These are phyloP conservation scores for Ceraceosorus bombacis DNA, from an alignment of 1,284 basidiomycete species.

Conservation along the genomic window DNA sequence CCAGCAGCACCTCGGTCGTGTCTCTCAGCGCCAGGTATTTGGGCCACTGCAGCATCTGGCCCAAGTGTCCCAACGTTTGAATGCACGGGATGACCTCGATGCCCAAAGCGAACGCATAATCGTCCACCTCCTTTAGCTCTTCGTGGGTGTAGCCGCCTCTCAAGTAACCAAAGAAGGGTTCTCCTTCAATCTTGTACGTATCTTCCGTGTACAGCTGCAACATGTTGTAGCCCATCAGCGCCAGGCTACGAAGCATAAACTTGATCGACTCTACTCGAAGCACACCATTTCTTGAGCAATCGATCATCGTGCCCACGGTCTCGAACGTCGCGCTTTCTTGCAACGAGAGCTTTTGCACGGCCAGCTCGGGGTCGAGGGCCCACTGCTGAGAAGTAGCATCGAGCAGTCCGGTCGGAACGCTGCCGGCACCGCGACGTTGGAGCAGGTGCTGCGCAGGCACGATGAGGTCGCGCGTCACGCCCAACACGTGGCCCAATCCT, in stretches of 20 bases:
- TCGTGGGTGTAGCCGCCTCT: constrained; percentile 33
- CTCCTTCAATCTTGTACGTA: constrained; percentile 47
- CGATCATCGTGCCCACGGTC: constrained; percentile 49
- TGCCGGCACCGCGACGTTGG: not conserved
- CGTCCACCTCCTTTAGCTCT: constrained; percentile 47
- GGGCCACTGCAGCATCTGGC: constrained; percentile 51
- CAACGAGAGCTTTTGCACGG: not conserved
- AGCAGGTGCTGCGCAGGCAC: not conserved
- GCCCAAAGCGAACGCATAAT: constrained; percentile 38
- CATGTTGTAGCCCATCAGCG: constrained; percentile 48
- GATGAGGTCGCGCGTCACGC: constrained; percentile 7
- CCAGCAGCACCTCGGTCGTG: constrained; percentile 48
- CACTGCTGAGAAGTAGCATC: not conserved
- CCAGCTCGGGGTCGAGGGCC: not conserved
- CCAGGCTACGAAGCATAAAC: constrained; percentile 40
- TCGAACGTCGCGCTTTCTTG: constrained; percentile 21
- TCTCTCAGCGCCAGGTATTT: constrained; percentile 45
- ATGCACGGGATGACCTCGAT: constrained; percentile 44
- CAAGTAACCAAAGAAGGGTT: constrained; percentile 50
- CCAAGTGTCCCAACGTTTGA: constrained; percentile 50
- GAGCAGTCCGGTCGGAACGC: not conserved
- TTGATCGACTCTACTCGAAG: constrained; percentile 39
- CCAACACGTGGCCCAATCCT: constrained; percentile 29
- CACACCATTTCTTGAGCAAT: constrained; percentile 50
- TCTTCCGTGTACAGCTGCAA: constrained; percentile 46